A percentile compares a stretch with the other conserved stretches of the same genome.
These are phyloP conservation scores for Fusarium coffeatum DNA, from an alignment of 2,329 filamentous ascomycete species.

Conservation along the genomic window DNA sequence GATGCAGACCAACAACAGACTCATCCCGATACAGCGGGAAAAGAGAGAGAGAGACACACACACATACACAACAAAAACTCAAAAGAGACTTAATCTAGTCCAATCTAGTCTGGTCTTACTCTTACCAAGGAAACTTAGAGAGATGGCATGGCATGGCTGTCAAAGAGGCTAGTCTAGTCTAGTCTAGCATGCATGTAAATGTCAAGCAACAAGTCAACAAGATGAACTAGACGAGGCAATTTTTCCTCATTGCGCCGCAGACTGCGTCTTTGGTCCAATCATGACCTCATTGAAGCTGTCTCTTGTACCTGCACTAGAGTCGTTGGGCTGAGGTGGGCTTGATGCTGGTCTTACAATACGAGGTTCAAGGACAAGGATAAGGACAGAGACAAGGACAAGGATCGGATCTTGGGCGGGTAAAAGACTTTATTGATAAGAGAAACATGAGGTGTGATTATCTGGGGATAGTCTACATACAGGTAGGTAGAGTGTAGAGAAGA, in stretches of 20 bases:
- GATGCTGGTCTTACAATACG: conserved; percentile 21
- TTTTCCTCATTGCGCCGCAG: conserved; percentile 21
- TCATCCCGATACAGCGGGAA: neutral
- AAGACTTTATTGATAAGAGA: conserved; percentile 22
- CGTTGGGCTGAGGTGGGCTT: conserved; percentile 23
- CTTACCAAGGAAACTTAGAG: neutral
- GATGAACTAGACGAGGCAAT: conserved; percentile 25
- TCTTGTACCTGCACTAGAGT: conserved; percentile 31
- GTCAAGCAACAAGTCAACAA: neutral
- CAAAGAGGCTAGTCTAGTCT: neutral
- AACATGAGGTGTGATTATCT: neutral
- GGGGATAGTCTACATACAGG: neutral
- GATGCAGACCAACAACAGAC: neutral
- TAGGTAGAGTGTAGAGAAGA: neutral
- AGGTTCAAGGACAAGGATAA: conserved; percentile 3
- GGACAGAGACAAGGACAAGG: neutral
- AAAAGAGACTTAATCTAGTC: neutral
- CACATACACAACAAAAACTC: neutral
- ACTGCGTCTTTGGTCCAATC: conserved; percentile 15
- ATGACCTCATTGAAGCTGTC: conserved; percentile 30
- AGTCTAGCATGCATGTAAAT: neutral
- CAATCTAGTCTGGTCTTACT: conserved; percentile 6
- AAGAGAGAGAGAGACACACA: neutral
- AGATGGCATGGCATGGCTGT: neutral
- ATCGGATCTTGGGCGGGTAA: conserved; percentile 24